Conservation (phyloP, 1,284 basidiomycete genomes). For the Irpex sp. region DNA sequence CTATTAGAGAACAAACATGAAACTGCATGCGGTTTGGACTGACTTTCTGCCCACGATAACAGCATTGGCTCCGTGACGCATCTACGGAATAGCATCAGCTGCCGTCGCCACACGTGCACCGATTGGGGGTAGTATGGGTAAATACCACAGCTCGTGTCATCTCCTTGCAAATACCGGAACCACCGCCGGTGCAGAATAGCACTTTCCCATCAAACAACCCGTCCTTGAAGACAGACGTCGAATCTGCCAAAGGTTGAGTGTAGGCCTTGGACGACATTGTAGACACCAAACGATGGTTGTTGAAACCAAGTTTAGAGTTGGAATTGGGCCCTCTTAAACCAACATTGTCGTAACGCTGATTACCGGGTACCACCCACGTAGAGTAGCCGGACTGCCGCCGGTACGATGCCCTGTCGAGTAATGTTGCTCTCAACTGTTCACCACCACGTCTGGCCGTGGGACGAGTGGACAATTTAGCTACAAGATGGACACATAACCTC, state of each 20-base stretch:
- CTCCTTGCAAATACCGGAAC: conserved; percentile 88
- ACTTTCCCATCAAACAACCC: conserved; percentile 92
- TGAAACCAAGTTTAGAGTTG: not conserved
- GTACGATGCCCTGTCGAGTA: not conserved
- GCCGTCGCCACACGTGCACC: not conserved
- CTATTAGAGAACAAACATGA: conserved; percentile 1
- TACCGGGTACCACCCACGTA: not conserved
- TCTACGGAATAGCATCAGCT: conserved; percentile 37
- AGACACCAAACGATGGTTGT: not conserved
- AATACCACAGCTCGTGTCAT: conserved; percentile 82
- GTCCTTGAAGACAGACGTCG: conserved; percentile 65
- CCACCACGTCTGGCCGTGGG: not conserved
- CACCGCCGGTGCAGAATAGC: conserved; percentile 88
- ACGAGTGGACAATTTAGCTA: not conserved
- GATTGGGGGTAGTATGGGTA: conserved; percentile 11
- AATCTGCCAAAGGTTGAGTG: conserved; percentile 44
- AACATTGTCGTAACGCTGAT: not conserved
- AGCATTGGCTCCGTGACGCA: conserved; percentile 83
- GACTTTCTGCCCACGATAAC: conserved; percentile 87
- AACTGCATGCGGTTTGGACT: conserved; percentile 23
- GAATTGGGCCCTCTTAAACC: not conserved
- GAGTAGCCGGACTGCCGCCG: not conserved
- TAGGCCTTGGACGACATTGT: conserved; percentile 25
- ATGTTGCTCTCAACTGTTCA: not conserved
- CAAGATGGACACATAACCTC: not conserved